These are phyloP conservation scores for Bruguiera gymnorhiza DNA, from an alignment of 345 rosid genomes.

Conservation along the genomic window DNA sequence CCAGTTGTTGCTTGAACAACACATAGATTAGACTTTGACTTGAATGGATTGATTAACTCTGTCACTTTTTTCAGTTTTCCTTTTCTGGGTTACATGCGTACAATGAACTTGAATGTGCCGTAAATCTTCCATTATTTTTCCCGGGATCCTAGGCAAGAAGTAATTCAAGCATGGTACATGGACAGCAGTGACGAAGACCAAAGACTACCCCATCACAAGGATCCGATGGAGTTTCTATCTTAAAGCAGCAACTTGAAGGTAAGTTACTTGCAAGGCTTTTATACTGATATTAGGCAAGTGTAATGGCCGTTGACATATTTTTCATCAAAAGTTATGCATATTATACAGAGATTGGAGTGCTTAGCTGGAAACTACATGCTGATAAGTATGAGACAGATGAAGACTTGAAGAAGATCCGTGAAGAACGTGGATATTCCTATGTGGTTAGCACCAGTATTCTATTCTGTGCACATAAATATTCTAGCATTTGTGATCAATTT, in stretches of 20 bases:
- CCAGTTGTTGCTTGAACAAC: too few relatives aligned
- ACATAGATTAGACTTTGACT: too few relatives aligned
- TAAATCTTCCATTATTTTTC: not conserved
- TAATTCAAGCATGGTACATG: constrained; percentile 92
- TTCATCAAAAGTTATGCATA: constrained; percentile 1
- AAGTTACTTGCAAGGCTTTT: not conserved
- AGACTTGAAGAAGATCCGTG: constrained; percentile 80
- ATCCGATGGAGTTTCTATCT: constrained; percentile 76
- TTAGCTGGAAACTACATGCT: constrained; percentile 89
- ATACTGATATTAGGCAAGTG: constrained; percentile 4
- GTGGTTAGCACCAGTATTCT: constrained; percentile 44
- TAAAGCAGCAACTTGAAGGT: constrained; percentile 68
- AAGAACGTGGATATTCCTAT: constrained; percentile 85
- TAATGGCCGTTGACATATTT: not conserved
- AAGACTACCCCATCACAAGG: constrained; percentile 83
- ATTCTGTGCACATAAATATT: not conserved
- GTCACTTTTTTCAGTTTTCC: too few relatives aligned
- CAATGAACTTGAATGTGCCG: too few relatives aligned
- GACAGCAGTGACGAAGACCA: constrained; percentile 81
- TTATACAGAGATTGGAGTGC: constrained; percentile 74
- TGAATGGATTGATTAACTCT: too few relatives aligned
- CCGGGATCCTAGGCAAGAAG: constrained; percentile 68
- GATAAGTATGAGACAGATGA: constrained; percentile 85
- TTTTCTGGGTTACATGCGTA: too few relatives aligned
- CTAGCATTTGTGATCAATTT: not conserved